Evolutionary conservation across 2,329 filamentous ascomycete species (phyloP), one percentile per base, ranked within the genome.

Genomic region (Cladosporium sp.): DNA sequence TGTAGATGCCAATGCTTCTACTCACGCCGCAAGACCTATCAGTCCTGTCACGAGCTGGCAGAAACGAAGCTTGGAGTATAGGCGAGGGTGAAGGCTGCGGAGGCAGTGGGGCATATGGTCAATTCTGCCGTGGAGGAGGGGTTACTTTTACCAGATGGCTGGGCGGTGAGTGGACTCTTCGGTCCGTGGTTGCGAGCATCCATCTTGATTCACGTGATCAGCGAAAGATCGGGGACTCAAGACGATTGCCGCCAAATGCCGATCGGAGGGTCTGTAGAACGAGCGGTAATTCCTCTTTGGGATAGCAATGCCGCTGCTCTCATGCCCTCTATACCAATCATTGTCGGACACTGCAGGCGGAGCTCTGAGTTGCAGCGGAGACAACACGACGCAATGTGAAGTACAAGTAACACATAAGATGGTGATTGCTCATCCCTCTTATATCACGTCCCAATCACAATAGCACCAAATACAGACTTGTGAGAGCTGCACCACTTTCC

Each of bases 51-150:
- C 54, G 43, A 56, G 40, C 42, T 30, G 42, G 54, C 19, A 30
- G 42, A 37, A 28, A 25, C 20, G 17, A 11, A 34, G 34, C 20
- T 45, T 38, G 17, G 54, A 49, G 34, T 39, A 56, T 49, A 56
- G 54, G 54, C 54, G 54, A 56, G 54, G 49, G 54, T n/a, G 30
- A 50, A 50, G 30, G 36, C 15, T 47, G 43, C 20, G 42, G 54
- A 47, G 43, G 54, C 20, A 49, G 36, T 47, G 43, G 54, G 54
- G 54, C 38, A 19, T n/a, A 2, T 11, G n/a, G 9, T 17, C 47
- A 28, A 19, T 56, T 56, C 54, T 56, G 54, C 54, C 54, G 42
- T 39, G 42, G 20, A 56, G 42, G 54, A 56, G 54, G 54, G 54
- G 54, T 19, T 36, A 39, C 5, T n/a, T 15, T 9, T 36, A 28